Base-by-base conservation (phyloP, 2,329 filamentous ascomycete species). In the Cladophialophora bantiana region DNA sequence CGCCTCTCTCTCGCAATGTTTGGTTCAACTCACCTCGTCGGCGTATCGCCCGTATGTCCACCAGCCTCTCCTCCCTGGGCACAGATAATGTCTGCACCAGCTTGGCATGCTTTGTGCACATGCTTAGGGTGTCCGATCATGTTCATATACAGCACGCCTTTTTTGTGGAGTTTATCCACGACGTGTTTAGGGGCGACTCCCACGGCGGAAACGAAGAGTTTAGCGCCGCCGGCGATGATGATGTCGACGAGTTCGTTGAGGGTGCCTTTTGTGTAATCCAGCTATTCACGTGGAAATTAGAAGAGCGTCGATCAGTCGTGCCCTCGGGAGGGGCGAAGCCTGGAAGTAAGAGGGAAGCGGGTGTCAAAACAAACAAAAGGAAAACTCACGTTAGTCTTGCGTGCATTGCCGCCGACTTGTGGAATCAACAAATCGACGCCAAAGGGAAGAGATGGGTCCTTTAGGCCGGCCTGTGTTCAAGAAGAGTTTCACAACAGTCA, bases 71-170 rank as follows among this genome's bases (percentile, higher is more conserved):
- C 69, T 26, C 70, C 70, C 60, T 72, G 70, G 7, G 70, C 70
- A 48, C 67, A 68, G 6, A 96, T 84, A 68, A 95, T 86, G 77
- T 96, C 92, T 2, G 93, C 90, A 59, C 92, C 92, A 0, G 89
- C 85, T 31, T 92, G 88, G 3, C 95, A 82, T 1, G 91, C 91
- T 79, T 95, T 94, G 76, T 87, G 84, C 1, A 91, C 92, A 77
- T 96, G 92, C 77, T 90, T 91, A 2, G 92, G 92, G 75, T 92
- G 90, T 0, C 92, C 92, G 32, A 95, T 91, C 92, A 95, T 95
- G 78, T 95, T 95, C 91, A 94, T 94, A 45, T 95, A 84, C 67
- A 93, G 75, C 42, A 96, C 89, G 0, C 89, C 90, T 0, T 88
- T 86, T 2, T 81, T 80, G 75, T 96, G 92, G 64, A 96, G 81